These are phyloP conservation scores for Oidiodendron maius DNA, from an alignment of 495 filamentous ascomycete species.

Conservation along the genomic window DNA sequence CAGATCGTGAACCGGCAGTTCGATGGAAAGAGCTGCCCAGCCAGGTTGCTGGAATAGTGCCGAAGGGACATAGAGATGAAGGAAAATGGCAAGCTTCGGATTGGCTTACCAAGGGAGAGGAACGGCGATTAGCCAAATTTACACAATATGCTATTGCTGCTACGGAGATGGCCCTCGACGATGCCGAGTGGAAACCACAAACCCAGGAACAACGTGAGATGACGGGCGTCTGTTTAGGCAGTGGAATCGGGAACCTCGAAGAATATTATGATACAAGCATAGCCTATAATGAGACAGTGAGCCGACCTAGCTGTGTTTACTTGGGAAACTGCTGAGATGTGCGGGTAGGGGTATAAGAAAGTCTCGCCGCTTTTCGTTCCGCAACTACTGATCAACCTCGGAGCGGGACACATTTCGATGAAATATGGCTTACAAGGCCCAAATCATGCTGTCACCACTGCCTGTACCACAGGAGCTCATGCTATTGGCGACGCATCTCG, in stretches of 20 bases:
- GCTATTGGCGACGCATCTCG: constrained; percentile 87
- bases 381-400: constrained; percentile 87
- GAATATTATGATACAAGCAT: constrained; percentile 81
- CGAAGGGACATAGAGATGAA: constrained; percentile 48
- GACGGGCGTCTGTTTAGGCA: constrained; percentile 90
- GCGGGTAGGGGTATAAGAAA: constrained; percentile 64
- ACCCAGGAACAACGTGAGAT: constrained; percentile 59
- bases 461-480: constrained; percentile 93
- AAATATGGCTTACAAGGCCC: constrained; percentile 86
- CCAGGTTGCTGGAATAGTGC: constrained; percentile 79
- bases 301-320: constrained; percentile 25
- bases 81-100: constrained; percentile 76
- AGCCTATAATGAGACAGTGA: constrained; percentile 61
- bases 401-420: constrained; percentile 91
- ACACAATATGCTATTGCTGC: constrained; percentile 88
- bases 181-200: constrained; percentile 73
- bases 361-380: constrained; percentile 91
- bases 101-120: constrained; percentile 65
- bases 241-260: constrained; percentile 89
- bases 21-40: constrained; percentile 58
- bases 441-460: constrained; percentile 86
- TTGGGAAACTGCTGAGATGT: constrained; percentile 13
- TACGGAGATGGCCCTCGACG: constrained; percentile 76
- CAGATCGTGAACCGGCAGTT: constrained; percentile 12
- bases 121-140: constrained; percentile 85